Base-by-base conservation (phyloP, 140 eudicot genomes). In the Ambrosia hybrid region DNA sequence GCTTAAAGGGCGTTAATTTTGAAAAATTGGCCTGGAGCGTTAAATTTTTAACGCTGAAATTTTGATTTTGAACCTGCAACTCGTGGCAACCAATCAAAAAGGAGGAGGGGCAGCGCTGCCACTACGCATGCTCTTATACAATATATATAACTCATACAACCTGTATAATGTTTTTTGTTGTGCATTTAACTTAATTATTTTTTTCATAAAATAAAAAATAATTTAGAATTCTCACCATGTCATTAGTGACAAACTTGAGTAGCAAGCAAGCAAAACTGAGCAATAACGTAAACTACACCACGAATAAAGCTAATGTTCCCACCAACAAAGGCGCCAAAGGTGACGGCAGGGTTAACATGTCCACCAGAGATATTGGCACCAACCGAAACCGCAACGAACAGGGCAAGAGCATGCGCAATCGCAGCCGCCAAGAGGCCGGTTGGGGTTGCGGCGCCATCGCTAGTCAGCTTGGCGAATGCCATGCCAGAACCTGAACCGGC, bases 241-340 rank as follows among this genome's bases (percentile, higher is more conserved):
- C 84, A 75, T 73, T 79, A 30, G 87, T 80, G 75, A 78, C 80
- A 73, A 85, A 82, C 65, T 83, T 82, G 70, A 85, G 91, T 57
- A 85, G 75, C 80, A 85, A 83, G 80, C 91, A 85, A 76, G 91
- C 91, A 15, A 76, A 82, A 68, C 87, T 85, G 91, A 36, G 87
- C 91, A 49, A 83, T 79, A 59, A 85, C 73, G 57, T 83, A 83
- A 14, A 79, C 74, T 39, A 83, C 46, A 5, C 85, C 82, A 66
- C 87, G 85, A 9, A 85, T 41, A 2, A 85, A 80, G 5, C 81
- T 79, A 51, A 85, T 85, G 53, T 85, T 77, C 6, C 89, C 89
- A n/a, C 89, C 89, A 8, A 84, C 69, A 46, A 84, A 84, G 14
- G 86, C 89, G 0, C 89, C 89, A 11, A 82, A 82, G 33, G 86